Evolutionary conservation across 208 protist species (phyloP), one percentile per base, ranked within the genome.

Genomic region (Leishmania amazonensis): DNA sequence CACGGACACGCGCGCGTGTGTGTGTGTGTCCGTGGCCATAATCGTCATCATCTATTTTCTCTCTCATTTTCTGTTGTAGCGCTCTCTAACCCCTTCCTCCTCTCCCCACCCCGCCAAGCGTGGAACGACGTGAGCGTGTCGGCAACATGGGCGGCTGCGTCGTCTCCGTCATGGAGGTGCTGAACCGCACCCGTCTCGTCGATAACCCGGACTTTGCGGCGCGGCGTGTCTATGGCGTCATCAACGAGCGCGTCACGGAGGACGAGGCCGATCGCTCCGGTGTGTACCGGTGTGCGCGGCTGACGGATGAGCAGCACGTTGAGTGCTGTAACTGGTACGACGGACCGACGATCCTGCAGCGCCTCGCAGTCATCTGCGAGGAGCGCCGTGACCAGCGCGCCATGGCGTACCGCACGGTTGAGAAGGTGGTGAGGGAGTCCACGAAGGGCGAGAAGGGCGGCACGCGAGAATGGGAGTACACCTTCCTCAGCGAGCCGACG

Each of bases 231-330:
- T 93, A 93, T 85, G 93, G 90, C 35, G 53, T 85, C 19, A 75
- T 91, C 47, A 90, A 91, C 79, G 51, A 87, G 19, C 70, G 80
- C 3, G 79, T 86, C 35, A 89, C 87, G 2, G 86, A 87, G 42
- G 76, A 88, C 47, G 76, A 89, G 62, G 86, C 77, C 15, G 87
- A 92, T 62, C 76, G 82, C 76, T 87, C 79, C 49, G 90, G 89
- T 35, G 80, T 94, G 54, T 94, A 94, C 87, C 89, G 90, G 68
- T 78, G 75, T 28, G 83, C 89, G 21, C 54, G 73, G 11, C 24
- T 92, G 42, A 91, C 74, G n/a, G 88, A 89, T 35, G 88, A 85
- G 84, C 86, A 94, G 80, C 92, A 94, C 77, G 79, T 51, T 15
- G 77, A 85, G 45, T 86, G 31, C 51, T 76, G 79, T 5, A 82